A percentile compares a stretch with the other conserved stretches of the same genome.
Evolutionary conservation across 768 basidiomycete species (phyloP).

Genomic region (Naganishia vishniacii): DNA sequence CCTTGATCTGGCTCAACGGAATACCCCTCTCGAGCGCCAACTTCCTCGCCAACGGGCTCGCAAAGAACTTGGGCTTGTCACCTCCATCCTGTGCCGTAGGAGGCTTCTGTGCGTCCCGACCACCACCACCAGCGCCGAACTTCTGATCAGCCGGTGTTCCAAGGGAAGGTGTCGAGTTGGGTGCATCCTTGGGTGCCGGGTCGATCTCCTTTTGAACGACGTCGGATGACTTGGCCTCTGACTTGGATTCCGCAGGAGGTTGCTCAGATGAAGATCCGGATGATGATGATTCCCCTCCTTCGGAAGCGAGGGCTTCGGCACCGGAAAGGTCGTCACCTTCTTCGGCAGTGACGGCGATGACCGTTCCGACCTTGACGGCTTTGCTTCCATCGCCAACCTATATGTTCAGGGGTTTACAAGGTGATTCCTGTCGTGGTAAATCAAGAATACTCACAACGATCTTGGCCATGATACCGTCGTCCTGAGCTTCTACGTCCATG

Average conservation of each 20-base stretch:
- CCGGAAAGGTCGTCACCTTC: constrained; percentile 90
- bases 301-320: constrained; percentile 65
- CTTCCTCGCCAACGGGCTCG: constrained; percentile 92
- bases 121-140: constrained; percentile 38
- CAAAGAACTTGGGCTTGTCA: constrained; percentile 60
- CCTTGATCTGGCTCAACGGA: constrained; percentile 81
- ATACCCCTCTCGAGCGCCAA: constrained; percentile 91
- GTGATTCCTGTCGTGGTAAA: background rate
- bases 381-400: constrained; percentile 81
- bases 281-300: constrained; percentile 51
- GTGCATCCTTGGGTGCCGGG: constrained; percentile 24
- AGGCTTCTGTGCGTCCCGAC: constrained; percentile 36
- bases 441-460: constrained; percentile 66
- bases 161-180: constrained; percentile 36
- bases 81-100: constrained; percentile 32
- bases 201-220: constrained; percentile 56
- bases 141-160: constrained; percentile 58
- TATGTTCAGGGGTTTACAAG: background rate
- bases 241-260: constrained; percentile 49
- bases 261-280: constrained; percentile 45
- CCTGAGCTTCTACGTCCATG: constrained; percentile 98
- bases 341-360: constrained; percentile 87
- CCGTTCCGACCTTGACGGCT: constrained; percentile 73
- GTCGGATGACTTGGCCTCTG: constrained; percentile 46
- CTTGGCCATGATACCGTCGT: constrained; percentile 93